Conservation (phyloP, 2,329 filamentous ascomycete species). For the Alternaria alternata region DNA sequence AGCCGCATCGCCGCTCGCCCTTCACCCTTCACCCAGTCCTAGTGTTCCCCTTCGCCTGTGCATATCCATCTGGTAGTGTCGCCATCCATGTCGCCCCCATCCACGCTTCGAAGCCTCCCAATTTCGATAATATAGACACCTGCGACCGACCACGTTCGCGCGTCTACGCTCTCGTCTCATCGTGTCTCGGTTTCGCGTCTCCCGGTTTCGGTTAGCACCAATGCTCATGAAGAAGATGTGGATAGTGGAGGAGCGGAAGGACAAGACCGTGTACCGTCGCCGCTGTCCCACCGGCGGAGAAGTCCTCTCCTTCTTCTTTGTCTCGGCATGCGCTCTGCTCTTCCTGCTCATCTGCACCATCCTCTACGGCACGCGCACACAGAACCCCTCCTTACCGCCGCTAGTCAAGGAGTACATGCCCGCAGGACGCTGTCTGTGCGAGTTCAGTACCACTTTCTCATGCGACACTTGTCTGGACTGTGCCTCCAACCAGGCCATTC, state of each 20-base stretch:
- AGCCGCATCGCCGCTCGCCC: background rate
- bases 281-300: constrained; percentile 35
- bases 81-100: constrained; percentile 29
- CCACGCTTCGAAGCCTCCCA: background rate
- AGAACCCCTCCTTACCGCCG: constrained; percentile 38
- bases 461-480: constrained; percentile 46
- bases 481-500: constrained; percentile 34
- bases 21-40: background rate
- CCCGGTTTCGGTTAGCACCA: constrained; percentile 18
- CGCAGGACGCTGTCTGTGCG: constrained; percentile 44
- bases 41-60: constrained; percentile 3
- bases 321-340: constrained; percentile 38
- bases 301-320: constrained; percentile 39
- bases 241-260: constrained; percentile 35
- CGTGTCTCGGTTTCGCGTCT: constrained; percentile 16
- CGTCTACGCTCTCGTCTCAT: constrained; percentile 23
- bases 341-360: constrained; percentile 45
- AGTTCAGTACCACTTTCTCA: constrained; percentile 42
- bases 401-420: constrained; percentile 44
- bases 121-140: constrained; percentile 21
- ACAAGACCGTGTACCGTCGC: constrained; percentile 40
- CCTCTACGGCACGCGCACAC: constrained; percentile 45
- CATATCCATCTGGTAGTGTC: constrained; percentile 5
- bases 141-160: constrained; percentile 24
- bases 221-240: constrained; percentile 35